These are phyloP conservation scores for Naganishia randhawae DNA, from an alignment of 768 basidiomycete genomes.

Conservation along the genomic window DNA sequence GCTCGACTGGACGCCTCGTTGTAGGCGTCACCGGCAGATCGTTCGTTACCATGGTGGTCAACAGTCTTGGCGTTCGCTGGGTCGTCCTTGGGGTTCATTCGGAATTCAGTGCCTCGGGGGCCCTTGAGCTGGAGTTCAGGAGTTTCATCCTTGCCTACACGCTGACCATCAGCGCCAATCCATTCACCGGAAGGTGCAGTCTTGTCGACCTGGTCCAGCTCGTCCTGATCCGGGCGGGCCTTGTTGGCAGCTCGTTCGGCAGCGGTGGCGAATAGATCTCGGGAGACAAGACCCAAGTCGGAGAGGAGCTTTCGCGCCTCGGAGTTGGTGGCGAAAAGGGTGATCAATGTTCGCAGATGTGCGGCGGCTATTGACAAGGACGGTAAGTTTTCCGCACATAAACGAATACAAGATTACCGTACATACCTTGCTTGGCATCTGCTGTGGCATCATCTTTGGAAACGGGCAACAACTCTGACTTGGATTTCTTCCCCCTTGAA, in stretches of 20 bases:
- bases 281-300: slow-evolving; percentile 54
- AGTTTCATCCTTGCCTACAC: slow-evolving; percentile 54
- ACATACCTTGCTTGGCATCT: slow-evolving; percentile 60
- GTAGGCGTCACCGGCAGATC: slow-evolving; percentile 43
- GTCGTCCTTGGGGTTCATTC: slow-evolving; percentile 59
- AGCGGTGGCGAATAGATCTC: slow-evolving; percentile 74
- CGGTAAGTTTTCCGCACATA: too few relatives aligned
- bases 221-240: slow-evolving; percentile 65
- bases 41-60: slow-evolving; percentile 50
- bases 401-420: background rate
- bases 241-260: slow-evolving; percentile 66
- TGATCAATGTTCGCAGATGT: slow-evolving; percentile 81
- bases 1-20: slow-evolving; percentile 47
- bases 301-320: slow-evolving; percentile 78
- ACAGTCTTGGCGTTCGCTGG: slow-evolving; percentile 51
- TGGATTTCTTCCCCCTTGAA: slow-evolving; percentile 51
- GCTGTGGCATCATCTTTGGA: slow-evolving; percentile 58
- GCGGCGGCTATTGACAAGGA: slow-evolving; percentile 61
- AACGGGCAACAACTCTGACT: slow-evolving; percentile 57
- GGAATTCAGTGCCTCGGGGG: slow-evolving; percentile 54
- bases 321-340: slow-evolving; percentile 84
- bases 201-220: slow-evolving; percentile 64
- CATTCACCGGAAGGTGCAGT: slow-evolving; percentile 68
- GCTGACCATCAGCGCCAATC: slow-evolving; percentile 55
- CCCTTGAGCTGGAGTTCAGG: slow-evolving; percentile 57